phyloP scores from a whole-genome alignment of 305 asterid species.

The Solanum chacoense region DNA sequence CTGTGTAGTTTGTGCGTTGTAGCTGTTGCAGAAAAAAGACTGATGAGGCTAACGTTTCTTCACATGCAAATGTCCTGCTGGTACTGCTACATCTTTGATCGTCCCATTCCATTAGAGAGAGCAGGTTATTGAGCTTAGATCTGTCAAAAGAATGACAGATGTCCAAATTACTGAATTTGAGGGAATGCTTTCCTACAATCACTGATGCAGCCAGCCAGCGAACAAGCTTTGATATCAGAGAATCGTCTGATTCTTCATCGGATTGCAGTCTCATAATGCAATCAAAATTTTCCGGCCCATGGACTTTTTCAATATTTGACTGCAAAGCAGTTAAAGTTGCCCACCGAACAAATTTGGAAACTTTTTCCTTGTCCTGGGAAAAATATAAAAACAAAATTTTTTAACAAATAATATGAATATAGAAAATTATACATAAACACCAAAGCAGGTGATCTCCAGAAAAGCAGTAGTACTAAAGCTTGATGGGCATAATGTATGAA shows the following conservation, averaged over 20 bases:
- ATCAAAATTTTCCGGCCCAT: conserved; percentile 2
- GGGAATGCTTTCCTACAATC: conserved; percentile 47
- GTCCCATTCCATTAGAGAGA: conserved; percentile 35
- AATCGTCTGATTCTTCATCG: conserved; percentile 28
- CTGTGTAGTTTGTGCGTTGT: conserved; percentile 29
- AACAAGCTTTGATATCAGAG: conserved; percentile 59
- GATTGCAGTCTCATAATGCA: conserved; percentile 2
- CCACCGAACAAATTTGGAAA: conserved; percentile 55
- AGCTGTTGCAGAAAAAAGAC: conserved; percentile 61
- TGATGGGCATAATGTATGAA: not conserved
- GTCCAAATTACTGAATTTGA: conserved; percentile 20
- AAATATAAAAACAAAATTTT: not conserved
- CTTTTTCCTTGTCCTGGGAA: conserved; percentile 46
- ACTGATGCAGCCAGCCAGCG: conserved; percentile 85
- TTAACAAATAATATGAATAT: not conserved
- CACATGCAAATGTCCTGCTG: conserved; percentile 14
- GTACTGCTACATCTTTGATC: conserved; percentile 18
- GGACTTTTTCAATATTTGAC: conserved; percentile 29
- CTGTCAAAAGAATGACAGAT: conserved; percentile 16
- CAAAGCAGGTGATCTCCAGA: not conserved
- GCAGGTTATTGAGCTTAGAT: conserved; percentile 26
- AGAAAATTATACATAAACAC: not conserved
- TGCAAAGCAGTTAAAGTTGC: conserved; percentile 51
- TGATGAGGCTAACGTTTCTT: conserved; percentile 44
- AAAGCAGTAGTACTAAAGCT: not conserved